Conservation (phyloP, 805 yeast species). For the Nakazawaea populi region DNA sequence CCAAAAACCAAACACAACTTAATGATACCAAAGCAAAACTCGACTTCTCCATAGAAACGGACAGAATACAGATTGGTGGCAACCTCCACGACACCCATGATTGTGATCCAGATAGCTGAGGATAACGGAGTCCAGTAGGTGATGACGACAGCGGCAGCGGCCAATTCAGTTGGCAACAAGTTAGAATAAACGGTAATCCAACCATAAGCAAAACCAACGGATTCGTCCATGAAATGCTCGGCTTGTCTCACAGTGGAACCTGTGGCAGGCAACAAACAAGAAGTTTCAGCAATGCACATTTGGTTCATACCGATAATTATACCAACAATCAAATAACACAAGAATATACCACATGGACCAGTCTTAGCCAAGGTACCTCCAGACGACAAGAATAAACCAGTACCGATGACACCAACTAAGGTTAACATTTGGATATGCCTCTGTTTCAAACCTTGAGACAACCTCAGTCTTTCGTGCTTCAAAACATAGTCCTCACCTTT, state of each 20-base stretch:
- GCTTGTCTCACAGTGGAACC: slow-evolving; percentile 30
- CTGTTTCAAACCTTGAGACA: slow-evolving; percentile 14
- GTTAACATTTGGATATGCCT: slow-evolving; percentile 44
- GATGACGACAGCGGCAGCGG: slow-evolving; percentile 42
- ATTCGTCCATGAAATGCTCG: slow-evolving; percentile 35
- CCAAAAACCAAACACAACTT: slow-evolving; percentile 75
- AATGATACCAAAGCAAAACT: slow-evolving; percentile 72
- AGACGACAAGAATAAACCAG: slow-evolving; percentile 52
- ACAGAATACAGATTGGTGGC: slow-evolving; percentile 30
- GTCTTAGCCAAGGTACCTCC: slow-evolving; percentile 44
- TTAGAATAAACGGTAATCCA: slow-evolving; percentile 32
- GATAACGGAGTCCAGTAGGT: slow-evolving; percentile 38
- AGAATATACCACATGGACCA: slow-evolving; percentile 47
- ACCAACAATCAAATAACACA: slow-evolving; percentile 45
- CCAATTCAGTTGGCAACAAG: slow-evolving; percentile 34
- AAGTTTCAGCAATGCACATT: slow-evolving; percentile 28
- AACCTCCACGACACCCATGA: slow-evolving; percentile 31
- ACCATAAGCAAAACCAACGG: slow-evolving; percentile 41
- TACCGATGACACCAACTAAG: slow-evolving; percentile 39
- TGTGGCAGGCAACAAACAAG: slow-evolving; percentile 32
- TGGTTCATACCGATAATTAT: slow-evolving; percentile 15
- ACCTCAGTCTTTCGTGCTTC: slow-evolving; percentile 10
- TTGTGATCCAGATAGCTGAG: slow-evolving; percentile 40
- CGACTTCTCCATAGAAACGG: slow-evolving; percentile 69
- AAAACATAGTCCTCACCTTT: slow-evolving; percentile 9